Evolutionary conservation across 305 asterid species (phyloP), one percentile per base, ranked within the genome.

Genomic region (Fraxinus nigra): DNA sequence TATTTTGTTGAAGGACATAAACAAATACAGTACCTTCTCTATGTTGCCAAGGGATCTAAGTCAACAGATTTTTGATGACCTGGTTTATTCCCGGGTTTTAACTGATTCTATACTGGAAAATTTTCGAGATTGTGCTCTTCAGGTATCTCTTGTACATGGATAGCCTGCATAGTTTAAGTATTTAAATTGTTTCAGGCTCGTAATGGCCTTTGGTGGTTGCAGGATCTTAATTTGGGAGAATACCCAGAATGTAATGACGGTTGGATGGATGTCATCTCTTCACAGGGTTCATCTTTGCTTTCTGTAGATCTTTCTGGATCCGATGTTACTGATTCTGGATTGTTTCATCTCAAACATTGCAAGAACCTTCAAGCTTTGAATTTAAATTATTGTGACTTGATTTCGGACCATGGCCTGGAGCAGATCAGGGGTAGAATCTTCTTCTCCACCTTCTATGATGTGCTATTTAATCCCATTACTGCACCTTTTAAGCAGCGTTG

Each of bases 61-160:
- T 84, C 99, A 96, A 84, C 97, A 83, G 90, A 91, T 96, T 78
- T 93, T 94, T 76, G 97, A 94, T 86, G 98, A 96, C 78, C 84
- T 94, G 88, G 97, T 93, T 43, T 84, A 76, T 88, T 90, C 91
- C 40, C 95, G 86, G 81, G 83, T 84, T 82, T 86, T 96, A 82
- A 88, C 79, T 24, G 92, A 84, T 81, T 86, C 88, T 65, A 81
- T 83, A 72, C 89, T 96, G 7, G 93, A 96, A 85, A 97, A 95
- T 77, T 96, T 96, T 83, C 91, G 98, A 73, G 98, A 96, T 82
- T 96, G 98, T 87, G 97, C 97, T 84, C 97, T 96, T 86, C 94
- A 96, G 99, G 99, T 95, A 87, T 79, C 56, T 69, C 76, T 65
- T 51, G 14, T 16, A 30, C 13, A 1, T 33, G 7, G 76, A 40